phyloP scores from a whole-genome alignment of 2,329 filamentous ascomycete species.

The Gnomoniopsis smithogilvyi region DNA sequence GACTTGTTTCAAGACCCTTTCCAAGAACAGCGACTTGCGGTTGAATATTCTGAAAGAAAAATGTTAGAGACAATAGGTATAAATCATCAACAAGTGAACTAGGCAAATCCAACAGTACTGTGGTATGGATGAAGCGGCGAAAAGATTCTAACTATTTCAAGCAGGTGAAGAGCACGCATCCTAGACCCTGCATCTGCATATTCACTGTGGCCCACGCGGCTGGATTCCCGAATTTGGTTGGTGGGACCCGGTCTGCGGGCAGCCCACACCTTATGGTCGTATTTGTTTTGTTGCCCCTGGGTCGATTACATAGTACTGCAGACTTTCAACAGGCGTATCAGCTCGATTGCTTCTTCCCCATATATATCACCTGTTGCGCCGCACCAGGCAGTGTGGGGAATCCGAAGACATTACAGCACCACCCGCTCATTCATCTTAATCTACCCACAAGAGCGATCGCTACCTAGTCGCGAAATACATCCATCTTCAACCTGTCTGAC shows the following conservation, averaged over 20 bases:
- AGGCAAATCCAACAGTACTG: background rate
- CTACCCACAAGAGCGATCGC: too few species aligned
- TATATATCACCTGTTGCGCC: too few species aligned
- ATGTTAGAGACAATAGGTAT: background rate
- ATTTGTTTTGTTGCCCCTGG: background rate
- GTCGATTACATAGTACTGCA: too few species aligned
- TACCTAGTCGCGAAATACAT: too few species aligned
- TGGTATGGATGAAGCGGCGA: background rate
- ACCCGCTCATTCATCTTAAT: too few species aligned
- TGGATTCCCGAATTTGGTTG: constrained; percentile 4
- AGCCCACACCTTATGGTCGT: background rate
- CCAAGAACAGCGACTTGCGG: background rate
- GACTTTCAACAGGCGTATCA: too few species aligned
- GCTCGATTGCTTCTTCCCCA: too few species aligned
- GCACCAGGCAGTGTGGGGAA: too few species aligned
- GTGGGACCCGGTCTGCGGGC: background rate
- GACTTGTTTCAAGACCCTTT: background rate
- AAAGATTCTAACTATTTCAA: background rate
- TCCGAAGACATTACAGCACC: too few species aligned
- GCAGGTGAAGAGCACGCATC: background rate
- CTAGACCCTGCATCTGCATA: background rate
- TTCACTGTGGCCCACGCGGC: background rate
- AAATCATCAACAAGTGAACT: background rate
- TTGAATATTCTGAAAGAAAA: too few species aligned
- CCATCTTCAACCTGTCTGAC: too few species aligned